Evolutionary conservation across 1,139 yeast species (phyloP), one percentile per base, ranked within the genome.

Genomic region (Saccharomyces pastorianus): DNA sequence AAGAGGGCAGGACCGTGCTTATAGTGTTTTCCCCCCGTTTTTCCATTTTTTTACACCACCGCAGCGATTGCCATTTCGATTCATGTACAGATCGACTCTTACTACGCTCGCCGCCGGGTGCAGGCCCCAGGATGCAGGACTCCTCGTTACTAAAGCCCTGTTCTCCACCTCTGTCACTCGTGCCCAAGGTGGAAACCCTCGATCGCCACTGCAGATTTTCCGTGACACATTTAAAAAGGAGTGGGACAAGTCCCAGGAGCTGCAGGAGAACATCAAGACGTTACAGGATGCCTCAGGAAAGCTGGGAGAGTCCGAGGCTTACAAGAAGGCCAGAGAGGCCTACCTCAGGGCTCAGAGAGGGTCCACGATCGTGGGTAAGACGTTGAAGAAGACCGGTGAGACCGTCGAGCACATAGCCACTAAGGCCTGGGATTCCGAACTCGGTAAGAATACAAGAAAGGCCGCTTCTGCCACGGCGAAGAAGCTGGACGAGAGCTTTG

Each of bases 361-460:
- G n/a, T 78, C 85, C 17, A 81, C 91, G 47, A 90, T 90, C 46
- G 88, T 96, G 8, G 91, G 96, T 2, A 82, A 85, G 68, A 88
- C 90, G 49, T 82, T 90, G 56, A 81, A 83, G 63, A 88, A 88
- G 73, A 93, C 98, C 2, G 97, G 98, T n/a, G 89, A 87, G 65
- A 95, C 85, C 38, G 89, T 93, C 31, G 99, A 97, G 53, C 85
- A 81, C 54, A 95, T 84, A 48, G 99, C 97, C 3, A 78, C 81
- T 48, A 85, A 85, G 59, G 97, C 98, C 0, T 95, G 99, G 99
- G 97, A 95, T 58, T 89, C 97, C 1, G 90, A 93, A 38, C 88
- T 93, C 50, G 93, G 96, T 59, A 84, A 85, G 71, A 87, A 85
- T 51, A 93, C 96, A 17, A 81, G 99, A 68, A 78, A 83, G 47